Percentiles rank a stretch among this genome's conserved stretches.
Evolutionary conservation across 495 filamentous ascomycete species (phyloP).

Genomic region (Penicillium tannophilum): DNA sequence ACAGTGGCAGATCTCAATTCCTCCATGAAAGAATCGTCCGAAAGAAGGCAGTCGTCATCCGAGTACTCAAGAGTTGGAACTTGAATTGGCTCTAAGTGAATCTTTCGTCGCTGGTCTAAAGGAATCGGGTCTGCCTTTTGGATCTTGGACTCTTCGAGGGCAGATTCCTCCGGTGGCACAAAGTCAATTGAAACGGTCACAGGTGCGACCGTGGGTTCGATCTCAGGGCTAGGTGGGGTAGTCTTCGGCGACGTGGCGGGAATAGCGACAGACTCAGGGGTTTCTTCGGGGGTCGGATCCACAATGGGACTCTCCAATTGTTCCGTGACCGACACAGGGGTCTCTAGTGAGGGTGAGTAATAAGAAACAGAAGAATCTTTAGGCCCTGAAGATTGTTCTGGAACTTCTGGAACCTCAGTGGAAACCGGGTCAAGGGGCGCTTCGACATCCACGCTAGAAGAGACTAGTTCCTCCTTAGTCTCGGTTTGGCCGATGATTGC

Average conservation of each 20-base stretch:
- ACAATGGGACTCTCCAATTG: conserved; percentile 15
- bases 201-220: conserved; percentile 23
- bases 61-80: conserved; percentile 57
- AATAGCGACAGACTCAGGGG: conserved; percentile 21
- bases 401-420: conserved; percentile 26
- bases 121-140: conserved; percentile 21
- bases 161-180: conserved; percentile 18
- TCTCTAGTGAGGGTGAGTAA: conserved; percentile 24
- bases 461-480: conserved; percentile 37
- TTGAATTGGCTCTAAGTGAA: conserved; percentile 57
- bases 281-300: conserved; percentile 15
- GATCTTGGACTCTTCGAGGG: conserved; percentile 24
- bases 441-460: conserved; percentile 37
- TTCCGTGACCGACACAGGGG: conserved; percentile 21
- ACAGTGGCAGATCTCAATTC: conserved; percentile 82
- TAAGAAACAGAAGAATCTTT: conserved; percentile 20
- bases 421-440: conserved; percentile 38
- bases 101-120: conserved; percentile 50
- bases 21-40: conserved; percentile 88
- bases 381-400: conserved; percentile 17
- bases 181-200: conserved; percentile 21
- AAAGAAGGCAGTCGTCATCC: conserved; percentile 65
- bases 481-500: conserved; percentile 27
- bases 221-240: conserved; percentile 20
- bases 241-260: conserved; percentile 25